Evolutionary conservation across 768 basidiomycete species (phyloP).

Genomic region (Suillus brevipes): DNA sequence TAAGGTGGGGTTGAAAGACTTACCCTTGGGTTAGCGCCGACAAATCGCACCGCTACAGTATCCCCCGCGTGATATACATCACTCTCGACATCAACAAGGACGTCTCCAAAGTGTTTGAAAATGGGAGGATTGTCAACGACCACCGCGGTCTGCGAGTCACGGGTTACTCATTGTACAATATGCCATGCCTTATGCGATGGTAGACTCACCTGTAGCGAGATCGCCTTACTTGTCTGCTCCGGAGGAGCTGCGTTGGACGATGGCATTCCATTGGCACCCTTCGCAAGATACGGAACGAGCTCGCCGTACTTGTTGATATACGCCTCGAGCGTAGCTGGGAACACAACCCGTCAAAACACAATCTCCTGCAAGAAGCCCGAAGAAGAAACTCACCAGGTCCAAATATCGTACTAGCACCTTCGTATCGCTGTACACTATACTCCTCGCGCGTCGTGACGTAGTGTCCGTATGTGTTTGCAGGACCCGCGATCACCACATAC

Average conservation of each 20-base stretch:
- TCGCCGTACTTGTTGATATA: slow-evolving; percentile 76
- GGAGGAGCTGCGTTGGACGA: slow-evolving; percentile 64
- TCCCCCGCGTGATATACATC: slow-evolving; percentile 55
- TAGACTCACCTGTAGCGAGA: slow-evolving; percentile 59
- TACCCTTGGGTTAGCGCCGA: slow-evolving; percentile 79
- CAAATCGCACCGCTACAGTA: slow-evolving; percentile 62
- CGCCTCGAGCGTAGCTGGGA: slow-evolving; percentile 65
- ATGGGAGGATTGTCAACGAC: slow-evolving; percentile 59
- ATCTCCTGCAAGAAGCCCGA: neutral
- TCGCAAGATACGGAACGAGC: slow-evolving; percentile 62
- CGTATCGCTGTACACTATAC: slow-evolving; percentile 74
- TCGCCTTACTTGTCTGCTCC: slow-evolving; percentile 63
- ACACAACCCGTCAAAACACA: neutral
- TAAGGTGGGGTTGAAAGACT: slow-evolving; percentile 20
- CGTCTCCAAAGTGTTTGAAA: slow-evolving; percentile 61
- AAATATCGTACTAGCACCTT: slow-evolving; percentile 79
- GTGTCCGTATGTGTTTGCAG: slow-evolving; percentile 80
- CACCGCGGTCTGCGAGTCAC: slow-evolving; percentile 50
- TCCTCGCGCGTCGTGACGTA: slow-evolving; percentile 75
- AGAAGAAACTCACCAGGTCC: slow-evolving; percentile 59
- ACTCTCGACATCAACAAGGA: slow-evolving; percentile 53
- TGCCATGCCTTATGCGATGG: neutral
- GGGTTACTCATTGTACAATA: neutral
- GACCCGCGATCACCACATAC: slow-evolving; percentile 76
- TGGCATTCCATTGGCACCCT: slow-evolving; percentile 45